Evolutionary conservation across 2,329 filamentous ascomycete species (phyloP).

Genomic region (Colletotrichum sp.): DNA sequence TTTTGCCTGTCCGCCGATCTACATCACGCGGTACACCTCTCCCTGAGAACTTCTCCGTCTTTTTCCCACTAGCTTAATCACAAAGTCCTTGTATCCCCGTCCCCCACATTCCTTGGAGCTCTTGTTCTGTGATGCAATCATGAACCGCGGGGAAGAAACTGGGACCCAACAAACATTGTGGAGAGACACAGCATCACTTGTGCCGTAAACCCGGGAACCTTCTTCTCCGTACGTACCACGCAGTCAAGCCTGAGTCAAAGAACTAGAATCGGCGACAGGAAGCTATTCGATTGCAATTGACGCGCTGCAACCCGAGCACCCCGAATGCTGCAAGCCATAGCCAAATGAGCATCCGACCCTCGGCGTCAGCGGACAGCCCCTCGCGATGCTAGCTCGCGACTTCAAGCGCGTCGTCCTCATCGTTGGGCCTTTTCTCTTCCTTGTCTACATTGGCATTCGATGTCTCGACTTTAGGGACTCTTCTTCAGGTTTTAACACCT

Average conservation of each 20-base stretch:
- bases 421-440: slow-evolving; percentile 29
- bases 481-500: not conserved
- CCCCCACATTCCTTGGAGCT: not conserved
- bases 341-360: not conserved
- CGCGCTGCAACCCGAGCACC: not conserved
- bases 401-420: slow-evolving; percentile 34
- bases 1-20: not conserved
- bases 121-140: not conserved
- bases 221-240: not conserved
- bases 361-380: not conserved
- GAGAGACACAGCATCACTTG: not conserved
- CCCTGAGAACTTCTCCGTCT: not conserved
- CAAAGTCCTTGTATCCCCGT: not conserved
- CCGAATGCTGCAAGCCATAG: not conserved
- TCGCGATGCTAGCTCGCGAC: slow-evolving; percentile 36
- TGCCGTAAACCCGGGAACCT: not conserved
- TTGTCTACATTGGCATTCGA: slow-evolving; percentile 31
- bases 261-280: not conserved
- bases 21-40: not conserved
- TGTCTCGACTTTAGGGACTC: not conserved
- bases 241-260: not conserved
- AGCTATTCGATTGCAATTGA: not conserved
- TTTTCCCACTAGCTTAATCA: not conserved
- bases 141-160: not conserved
- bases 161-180: not conserved